Evolutionary conservation across 2,329 filamentous ascomycete species (phyloP), one percentile per base, ranked within the genome.

Genomic region (Verticillium isaacii): DNA sequence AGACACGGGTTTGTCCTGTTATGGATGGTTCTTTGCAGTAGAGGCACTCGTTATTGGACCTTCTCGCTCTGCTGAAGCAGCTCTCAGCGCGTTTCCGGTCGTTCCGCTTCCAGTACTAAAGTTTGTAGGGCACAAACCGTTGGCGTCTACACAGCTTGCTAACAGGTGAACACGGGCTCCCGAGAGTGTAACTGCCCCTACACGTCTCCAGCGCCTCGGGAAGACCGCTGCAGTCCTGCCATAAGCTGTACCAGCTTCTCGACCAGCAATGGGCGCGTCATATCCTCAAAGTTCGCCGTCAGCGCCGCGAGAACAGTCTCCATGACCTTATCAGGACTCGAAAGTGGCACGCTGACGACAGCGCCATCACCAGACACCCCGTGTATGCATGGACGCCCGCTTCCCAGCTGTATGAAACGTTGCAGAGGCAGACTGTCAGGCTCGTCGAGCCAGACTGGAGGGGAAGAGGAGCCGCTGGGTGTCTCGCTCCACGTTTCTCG

Each of bases 211-310:
- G 56, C 19, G 23, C 34, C 41, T 8, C 58, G 41, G 12, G 60
- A 50, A 6, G 64, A 60, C 19, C 57, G 60, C 14, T 63, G 57
- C 8, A 66, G 56, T 17, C 59, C 64, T 15, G 17, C 19, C 60
- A 65, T 62, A 1, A 66, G 58, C 36, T 63, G 58, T 12, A 64
- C 58, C 60, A 66, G 29, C 45, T 66, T 63, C 3, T 64, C 56
- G 11, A 62, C 58, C 17, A 66, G 32, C 7, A 60, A 34, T 2
- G 64, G 63, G 45, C 36, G 41, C 17, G 59, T 32, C 15, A 34
- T 17, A 5, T 60, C 58, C 12, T 60, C 59, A 36, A 62, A 60
- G 41, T 59, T 63, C 19, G 25, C 52, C 19, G 34, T 32, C 23
- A 65, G n/a, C n/a, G 60, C 36, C 32, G 19, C 50, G 32, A 64